Conservation (phyloP, 805 yeast genomes). For the Starmerella davenportii region DNA sequence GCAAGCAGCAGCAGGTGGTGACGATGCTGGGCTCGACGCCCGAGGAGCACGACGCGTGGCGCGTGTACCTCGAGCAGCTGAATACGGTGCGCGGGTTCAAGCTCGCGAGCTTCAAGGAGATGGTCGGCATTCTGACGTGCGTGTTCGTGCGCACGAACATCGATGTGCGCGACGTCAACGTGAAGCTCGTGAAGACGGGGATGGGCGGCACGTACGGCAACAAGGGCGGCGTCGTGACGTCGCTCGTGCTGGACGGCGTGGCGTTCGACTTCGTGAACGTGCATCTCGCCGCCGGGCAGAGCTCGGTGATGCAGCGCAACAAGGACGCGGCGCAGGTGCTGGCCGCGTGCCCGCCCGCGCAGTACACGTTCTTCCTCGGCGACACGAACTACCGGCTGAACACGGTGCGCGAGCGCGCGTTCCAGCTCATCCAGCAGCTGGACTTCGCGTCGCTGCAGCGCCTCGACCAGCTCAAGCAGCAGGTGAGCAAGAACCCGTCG, state of each 20-base stretch:
- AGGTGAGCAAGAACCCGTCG: conserved; percentile 54
- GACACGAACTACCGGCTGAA: conserved; percentile 79
- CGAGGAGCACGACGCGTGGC: conserved; percentile 24
- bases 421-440: conserved; percentile 32
- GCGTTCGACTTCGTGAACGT: conserved; percentile 64
- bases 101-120: conserved; percentile 54
- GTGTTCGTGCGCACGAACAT: conserved; percentile 45
- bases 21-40: conserved; percentile 29
- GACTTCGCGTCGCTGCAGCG: conserved; percentile 40
- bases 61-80: conserved; percentile 16
- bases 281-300: conserved; percentile 87
- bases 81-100: conserved; percentile 26
- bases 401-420: conserved; percentile 52
- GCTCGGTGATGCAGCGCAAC: conserved; percentile 65
- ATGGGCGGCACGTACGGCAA: conserved; percentile 72
- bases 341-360: conserved; percentile 37
- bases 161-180: conserved; percentile 43
- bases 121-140: conserved; percentile 68
- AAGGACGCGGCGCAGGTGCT: conserved; percentile 67
- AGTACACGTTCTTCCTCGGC: conserved; percentile 76
- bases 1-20: conserved; percentile 61
- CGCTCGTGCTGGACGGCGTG: conserved; percentile 47
- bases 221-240: conserved; percentile 60
- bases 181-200: conserved; percentile 75
- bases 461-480: conserved; percentile 60